Evolutionary conservation across 495 filamentous ascomycete genomes (phyloP).

Genomic region (Evernia prunastri): DNA sequence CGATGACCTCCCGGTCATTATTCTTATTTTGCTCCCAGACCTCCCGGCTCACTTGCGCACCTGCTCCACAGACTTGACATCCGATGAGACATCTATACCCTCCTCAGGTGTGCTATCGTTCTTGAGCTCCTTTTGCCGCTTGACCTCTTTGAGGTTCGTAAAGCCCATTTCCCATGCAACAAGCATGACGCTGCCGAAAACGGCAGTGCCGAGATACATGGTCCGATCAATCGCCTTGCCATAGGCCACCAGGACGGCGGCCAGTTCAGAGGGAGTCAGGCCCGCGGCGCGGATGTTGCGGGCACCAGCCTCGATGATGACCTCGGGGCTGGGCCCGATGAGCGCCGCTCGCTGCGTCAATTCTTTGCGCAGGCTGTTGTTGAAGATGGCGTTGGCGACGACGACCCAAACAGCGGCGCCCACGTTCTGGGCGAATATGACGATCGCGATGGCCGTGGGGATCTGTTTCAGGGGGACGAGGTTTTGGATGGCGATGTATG

Average conservation of each 20-base stretch:
- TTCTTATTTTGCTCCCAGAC: conserved; percentile 25
- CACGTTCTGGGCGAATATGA: conserved; percentile 56
- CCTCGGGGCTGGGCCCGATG: conserved; percentile 32
- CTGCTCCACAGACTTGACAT: conserved; percentile 26
- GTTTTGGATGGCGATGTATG: conserved; percentile 52
- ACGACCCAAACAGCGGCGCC: conserved; percentile 60
- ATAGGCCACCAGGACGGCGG: conserved; percentile 54
- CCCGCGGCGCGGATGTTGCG: conserved; percentile 45
- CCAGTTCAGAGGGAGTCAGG: conserved; percentile 39
- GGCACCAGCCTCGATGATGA: conserved; percentile 53
- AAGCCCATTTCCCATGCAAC: conserved; percentile 27
- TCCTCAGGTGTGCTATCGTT: conserved; percentile 24
- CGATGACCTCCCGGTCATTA: conserved; percentile 2
- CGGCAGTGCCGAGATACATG: conserved; percentile 44
- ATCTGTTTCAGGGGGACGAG: conserved; percentile 39
- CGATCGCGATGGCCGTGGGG: conserved; percentile 45
- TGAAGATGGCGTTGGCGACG: conserved; percentile 62
- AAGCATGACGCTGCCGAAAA: conserved; percentile 26
- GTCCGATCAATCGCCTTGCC: conserved; percentile 49
- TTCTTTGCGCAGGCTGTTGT: conserved; percentile 50
- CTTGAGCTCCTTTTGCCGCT: conserved; percentile 25
- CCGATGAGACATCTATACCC: conserved; percentile 22
- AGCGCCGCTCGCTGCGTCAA: conserved; percentile 34
- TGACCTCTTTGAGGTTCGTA: conserved; percentile 21
- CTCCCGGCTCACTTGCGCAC: conserved; percentile 24